Evolutionary conservation across 2,329 filamentous ascomycete species (phyloP).

Genomic region (Cladobotryum protrusum): DNA sequence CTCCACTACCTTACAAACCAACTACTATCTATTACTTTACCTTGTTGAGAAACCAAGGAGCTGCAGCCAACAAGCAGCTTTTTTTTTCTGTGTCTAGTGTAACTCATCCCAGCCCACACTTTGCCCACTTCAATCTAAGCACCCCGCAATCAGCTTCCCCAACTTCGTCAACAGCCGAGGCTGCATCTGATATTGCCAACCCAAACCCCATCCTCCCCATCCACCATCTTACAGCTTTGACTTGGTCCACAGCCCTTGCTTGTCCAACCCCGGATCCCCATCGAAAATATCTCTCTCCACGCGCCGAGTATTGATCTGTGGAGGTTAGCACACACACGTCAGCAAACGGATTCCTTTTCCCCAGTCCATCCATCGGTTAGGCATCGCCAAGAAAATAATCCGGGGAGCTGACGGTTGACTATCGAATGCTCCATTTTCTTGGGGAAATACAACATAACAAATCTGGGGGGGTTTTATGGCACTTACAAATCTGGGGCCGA

Average conservation of each 20-base stretch:
- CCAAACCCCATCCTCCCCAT: not conserved
- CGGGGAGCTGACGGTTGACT: slow-evolving; percentile 13
- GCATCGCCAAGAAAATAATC: slow-evolving; percentile 18
- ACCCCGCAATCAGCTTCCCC: no score
- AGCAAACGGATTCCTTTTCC: slow-evolving; percentile 11
- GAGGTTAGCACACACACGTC: slow-evolving; percentile 11
- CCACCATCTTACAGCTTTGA: slow-evolving; percentile 39
- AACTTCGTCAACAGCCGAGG: slow-evolving; percentile 10
- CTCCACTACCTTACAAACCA: no score
- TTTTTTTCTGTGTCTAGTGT: not conserved
- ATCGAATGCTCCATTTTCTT: slow-evolving; percentile 2
- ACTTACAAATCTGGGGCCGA: slow-evolving; percentile 69
- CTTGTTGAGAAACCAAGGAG: no score
- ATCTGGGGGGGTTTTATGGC: not conserved
- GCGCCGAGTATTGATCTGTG: slow-evolving; percentile 70
- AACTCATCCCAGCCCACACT: no score
- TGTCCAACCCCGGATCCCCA: slow-evolving; percentile 62
- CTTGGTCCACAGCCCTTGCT: slow-evolving; percentile 43
- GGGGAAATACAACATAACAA: not conserved
- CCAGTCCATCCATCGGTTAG: slow-evolving; percentile 4
- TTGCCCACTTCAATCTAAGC: not conserved
- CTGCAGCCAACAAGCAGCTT: not conserved
- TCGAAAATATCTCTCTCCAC: slow-evolving; percentile 85
- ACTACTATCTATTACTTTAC: no score
- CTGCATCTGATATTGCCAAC: slow-evolving; percentile 11